phyloP scores from a whole-genome alignment of 2,329 filamentous ascomycete genomes.

The Xylaria sp. region DNA sequence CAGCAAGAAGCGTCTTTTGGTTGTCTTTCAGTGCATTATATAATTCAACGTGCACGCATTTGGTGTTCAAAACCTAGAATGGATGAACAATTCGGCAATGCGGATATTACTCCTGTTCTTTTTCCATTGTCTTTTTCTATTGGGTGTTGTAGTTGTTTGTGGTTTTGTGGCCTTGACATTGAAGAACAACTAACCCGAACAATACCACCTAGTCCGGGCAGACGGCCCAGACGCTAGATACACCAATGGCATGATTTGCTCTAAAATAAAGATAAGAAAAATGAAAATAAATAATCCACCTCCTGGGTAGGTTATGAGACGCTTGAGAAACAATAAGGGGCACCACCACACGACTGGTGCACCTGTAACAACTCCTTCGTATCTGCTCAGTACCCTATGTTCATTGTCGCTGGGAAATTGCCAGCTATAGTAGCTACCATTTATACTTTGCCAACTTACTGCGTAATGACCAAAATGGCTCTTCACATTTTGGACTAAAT shows the following conservation, averaged over 20 bases:
- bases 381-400: no score
- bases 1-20: constrained; percentile 23
- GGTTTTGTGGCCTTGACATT: not conserved
- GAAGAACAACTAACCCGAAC: no score
- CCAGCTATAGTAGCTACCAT: not conserved
- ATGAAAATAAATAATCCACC: not conserved
- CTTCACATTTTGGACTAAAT: not conserved
- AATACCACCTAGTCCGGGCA: no score
- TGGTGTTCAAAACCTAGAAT: not conserved
- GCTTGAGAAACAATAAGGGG: constrained; percentile 36
- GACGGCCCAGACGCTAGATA: not conserved
- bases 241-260: constrained; percentile 9
- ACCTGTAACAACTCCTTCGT: constrained; percentile 3
- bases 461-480: not conserved
- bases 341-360: constrained; percentile 26
- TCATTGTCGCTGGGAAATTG: not conserved
- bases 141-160: not conserved
- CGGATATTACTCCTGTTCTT: not conserved
- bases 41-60: not conserved
- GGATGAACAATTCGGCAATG: not conserved
- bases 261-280: not conserved
- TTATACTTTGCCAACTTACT: not conserved
- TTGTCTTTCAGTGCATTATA: constrained; percentile 15
- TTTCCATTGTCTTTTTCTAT: not conserved
- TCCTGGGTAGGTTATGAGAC: constrained; percentile 35